phyloP scores from a whole-genome alignment of 352 stramenopile species.

The Globisporangium mamillatum region DNA sequence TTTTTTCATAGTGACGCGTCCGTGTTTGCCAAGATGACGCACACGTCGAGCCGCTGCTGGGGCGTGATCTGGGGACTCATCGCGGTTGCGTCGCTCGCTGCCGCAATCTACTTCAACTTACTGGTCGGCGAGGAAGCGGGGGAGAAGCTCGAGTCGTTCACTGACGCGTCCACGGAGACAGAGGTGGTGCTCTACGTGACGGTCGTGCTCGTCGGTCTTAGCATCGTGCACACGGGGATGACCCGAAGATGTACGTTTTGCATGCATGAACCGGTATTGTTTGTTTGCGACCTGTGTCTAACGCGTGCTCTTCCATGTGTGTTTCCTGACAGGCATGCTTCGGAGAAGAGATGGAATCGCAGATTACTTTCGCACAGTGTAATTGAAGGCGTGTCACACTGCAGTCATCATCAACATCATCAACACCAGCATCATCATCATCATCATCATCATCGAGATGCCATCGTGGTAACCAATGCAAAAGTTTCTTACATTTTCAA shows the following conservation, averaged over 20 bases:
- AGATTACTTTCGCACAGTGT: conserved; percentile 11
- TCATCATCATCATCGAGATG: not conserved
- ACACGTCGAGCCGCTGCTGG: conserved; percentile 89
- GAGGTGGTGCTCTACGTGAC: conserved; percentile 50
- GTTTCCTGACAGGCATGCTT: not conserved
- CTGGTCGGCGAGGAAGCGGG: conserved; percentile 61
- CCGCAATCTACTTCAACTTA: conserved; percentile 84
- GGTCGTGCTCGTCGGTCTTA: conserved; percentile 45
- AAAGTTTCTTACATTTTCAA: not conserved
- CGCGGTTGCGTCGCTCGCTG: conserved; percentile 68
- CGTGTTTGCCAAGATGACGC: conserved; percentile 88
- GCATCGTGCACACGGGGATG: conserved; percentile 63
- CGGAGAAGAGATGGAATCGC: conserved; percentile 11
- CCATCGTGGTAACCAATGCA: not conserved
- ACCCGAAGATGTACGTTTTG: conserved; percentile 58
- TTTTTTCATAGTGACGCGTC: conserved; percentile 60
- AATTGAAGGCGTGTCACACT: not conserved
- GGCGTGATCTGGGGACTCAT: conserved; percentile 86
- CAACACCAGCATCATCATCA: not conserved
- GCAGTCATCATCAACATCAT: not conserved
- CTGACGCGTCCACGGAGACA: conserved; percentile 54
- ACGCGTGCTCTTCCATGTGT: not conserved
- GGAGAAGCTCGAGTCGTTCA: conserved; percentile 42
- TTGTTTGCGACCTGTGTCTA: not conserved
- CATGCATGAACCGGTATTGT: not conserved